phyloP scores from a whole-genome alignment of 768 basidiomycete species.

The Tricholoma sp. region DNA sequence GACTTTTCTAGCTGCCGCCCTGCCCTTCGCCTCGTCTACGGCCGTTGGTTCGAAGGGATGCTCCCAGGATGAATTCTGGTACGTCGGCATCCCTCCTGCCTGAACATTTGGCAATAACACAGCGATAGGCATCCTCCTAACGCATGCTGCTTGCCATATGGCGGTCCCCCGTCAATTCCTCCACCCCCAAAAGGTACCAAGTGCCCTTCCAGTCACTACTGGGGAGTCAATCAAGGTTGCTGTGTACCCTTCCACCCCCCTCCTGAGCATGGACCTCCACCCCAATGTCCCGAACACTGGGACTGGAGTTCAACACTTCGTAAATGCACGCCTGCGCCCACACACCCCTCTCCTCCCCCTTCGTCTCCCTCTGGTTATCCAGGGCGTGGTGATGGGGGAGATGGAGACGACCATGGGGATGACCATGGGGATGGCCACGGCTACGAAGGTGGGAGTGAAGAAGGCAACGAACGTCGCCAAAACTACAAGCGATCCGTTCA shows the following conservation, averaged over 20 bases:
- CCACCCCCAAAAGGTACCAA: conserved; percentile 38
- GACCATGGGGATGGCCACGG: background rate
- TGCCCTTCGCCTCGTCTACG: conserved; percentile 29
- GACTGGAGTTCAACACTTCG: conserved; percentile 38
- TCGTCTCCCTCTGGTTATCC: conserved; percentile 32
- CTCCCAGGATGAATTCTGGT: conserved; percentile 29
- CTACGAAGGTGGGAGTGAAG: conserved; percentile 5
- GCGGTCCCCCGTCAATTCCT: conserved; percentile 29
- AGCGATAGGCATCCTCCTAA: conserved; percentile 25
- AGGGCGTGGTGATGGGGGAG: conserved; percentile 6
- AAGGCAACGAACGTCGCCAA: conserved; percentile 14
- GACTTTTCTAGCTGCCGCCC: conserved; percentile 29
- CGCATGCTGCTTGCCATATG: conserved; percentile 40
- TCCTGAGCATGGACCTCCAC: conserved; percentile 35
- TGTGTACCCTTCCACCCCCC: conserved; percentile 46
- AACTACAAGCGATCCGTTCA: conserved; percentile 20
- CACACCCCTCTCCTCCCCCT: conserved; percentile 27
- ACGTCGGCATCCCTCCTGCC: conserved; percentile 5
- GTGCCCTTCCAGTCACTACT: conserved; percentile 48
- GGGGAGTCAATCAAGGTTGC: conserved; percentile 42
- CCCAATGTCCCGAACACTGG: conserved; percentile 44
- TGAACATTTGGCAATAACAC: conserved; percentile 21
- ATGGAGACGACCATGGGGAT: background rate
- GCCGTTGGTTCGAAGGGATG: conserved; percentile 20
- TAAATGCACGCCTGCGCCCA: conserved; percentile 35